Evolutionary conservation across 352 stramenopile species (phyloP), one percentile per base, ranked within the genome.

Genomic region (Phytophthora aleatoria): DNA sequence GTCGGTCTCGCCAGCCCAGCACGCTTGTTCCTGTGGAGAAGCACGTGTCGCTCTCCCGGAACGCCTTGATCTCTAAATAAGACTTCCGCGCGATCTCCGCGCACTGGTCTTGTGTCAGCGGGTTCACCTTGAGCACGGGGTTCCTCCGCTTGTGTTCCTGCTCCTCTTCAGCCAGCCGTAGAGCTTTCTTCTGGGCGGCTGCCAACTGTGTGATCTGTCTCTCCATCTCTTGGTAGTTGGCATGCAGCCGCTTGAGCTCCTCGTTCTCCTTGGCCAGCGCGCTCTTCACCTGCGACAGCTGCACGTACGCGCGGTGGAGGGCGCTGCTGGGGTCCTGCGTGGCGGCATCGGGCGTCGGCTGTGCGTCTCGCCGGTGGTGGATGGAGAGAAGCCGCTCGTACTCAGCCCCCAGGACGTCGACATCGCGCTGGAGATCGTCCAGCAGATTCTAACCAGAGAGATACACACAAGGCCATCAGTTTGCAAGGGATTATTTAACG

Each of bases 1-100:
- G 83, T 7, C 69, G 75, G 44, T 92, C 83, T 49, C 75, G 69
- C 83, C 83, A 92, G n/a, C 83, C 83, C 41, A 92, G 71, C 20
- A 92, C 71, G 31, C 70, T 87, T 26, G 71, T 80, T 9, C 81
- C 83, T 0, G 81, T 89, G 1, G 80, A 84, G 50, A 76, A 76
- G 28, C 73, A 72, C 5, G 73, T 71, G 8, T 84, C 68, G 52
- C 67, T 86, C 56, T 78, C 69, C 11, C 79, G 79, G 59, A 90
- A 92, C 12, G 60, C 55, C 38, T 74, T 73, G 43, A 90, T 81
- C 56, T 83, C 71, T 11, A 61, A 26, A 50, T 85, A 87, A 7
- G 81, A 78, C 6, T 39, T 50, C 26, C 68, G 56, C 10, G 77
- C 81, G 50, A 92, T 89, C 31, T 70, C 67, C 0, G 66, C 55